Percentiles rank a stretch among this genome's conserved stretches.
Evolutionary conservation across 441 rosid genomes (phyloP).

Genomic region (Manihot esculenta): DNA sequence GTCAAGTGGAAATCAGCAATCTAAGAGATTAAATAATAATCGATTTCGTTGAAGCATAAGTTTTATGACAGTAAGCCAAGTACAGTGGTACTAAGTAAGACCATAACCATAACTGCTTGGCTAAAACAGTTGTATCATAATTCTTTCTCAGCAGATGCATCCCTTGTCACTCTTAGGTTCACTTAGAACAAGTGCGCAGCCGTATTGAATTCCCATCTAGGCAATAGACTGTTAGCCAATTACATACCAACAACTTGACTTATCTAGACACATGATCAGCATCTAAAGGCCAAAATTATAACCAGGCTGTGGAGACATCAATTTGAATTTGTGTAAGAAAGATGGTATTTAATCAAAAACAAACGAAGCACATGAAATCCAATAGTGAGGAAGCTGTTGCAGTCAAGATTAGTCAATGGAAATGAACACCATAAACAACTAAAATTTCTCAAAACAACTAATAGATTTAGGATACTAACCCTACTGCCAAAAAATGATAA

Average conservation of each 20-base stretch:
- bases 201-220: neutral
- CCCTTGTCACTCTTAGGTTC: neutral
- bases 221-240: neutral
- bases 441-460: no score
- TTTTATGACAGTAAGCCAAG: neutral
- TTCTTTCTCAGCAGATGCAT: neutral
- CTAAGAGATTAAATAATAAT: neutral
- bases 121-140: neutral
- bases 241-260: neutral
- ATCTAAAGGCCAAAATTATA: neutral
- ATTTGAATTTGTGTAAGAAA: neutral
- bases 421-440: neutral
- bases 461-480: no score
- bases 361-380: neutral
- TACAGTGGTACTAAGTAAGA: neutral
- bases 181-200: neutral
- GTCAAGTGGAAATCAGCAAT: neutral
- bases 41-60: neutral
- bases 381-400: neutral
- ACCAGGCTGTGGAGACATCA: neutral
- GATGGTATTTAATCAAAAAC: no score
- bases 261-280: neutral
- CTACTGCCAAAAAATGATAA: no score
- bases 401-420: neutral
- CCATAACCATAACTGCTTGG: neutral